A percentile compares a stretch with the other conserved stretches of the same genome.
phyloP scores from a whole-genome alignment of 2,329 filamentous ascomycete species.

The Aphanocladium album region DNA sequence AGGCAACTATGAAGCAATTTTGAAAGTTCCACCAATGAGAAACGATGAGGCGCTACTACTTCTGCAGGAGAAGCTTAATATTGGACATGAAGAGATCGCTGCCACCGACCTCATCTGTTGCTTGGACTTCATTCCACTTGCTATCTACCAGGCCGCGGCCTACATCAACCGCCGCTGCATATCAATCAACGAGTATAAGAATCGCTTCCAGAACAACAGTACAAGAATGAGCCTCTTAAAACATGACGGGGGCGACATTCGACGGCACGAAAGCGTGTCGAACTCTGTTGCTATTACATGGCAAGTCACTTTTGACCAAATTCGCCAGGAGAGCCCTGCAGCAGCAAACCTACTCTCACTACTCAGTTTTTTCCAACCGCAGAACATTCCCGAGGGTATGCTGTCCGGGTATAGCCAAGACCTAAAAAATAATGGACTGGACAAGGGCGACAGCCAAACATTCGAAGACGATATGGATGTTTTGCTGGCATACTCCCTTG shows the following conservation, averaged over 20 bases:
- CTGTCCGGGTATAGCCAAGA: constrained; percentile 4
- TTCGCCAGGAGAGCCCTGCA: constrained; percentile 25
- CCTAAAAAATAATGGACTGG: neutral
- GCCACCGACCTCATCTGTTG: neutral
- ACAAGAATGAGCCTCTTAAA: constrained; percentile 19
- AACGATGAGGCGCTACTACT: constrained; percentile 2
- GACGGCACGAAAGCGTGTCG: constrained; percentile 15
- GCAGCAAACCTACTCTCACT: constrained; percentile 40
- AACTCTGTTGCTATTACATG: constrained; percentile 25
- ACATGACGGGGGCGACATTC: constrained; percentile 11
- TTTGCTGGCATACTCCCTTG: constrained; percentile 18
- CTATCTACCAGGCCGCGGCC: constrained; percentile 23
- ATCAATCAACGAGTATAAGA: constrained; percentile 26
- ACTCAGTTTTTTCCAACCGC: constrained; percentile 42
- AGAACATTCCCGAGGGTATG: constrained; percentile 32
- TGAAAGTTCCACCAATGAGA: constrained; percentile 5
- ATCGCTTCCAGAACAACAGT: constrained; percentile 24
- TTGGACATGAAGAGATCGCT: neutral
- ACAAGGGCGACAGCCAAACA: neutral
- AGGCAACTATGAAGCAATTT: constrained; percentile 11
- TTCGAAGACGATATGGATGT: constrained; percentile 16
- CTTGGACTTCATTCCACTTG: constrained; percentile 24
- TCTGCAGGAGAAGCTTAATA: constrained; percentile 5
- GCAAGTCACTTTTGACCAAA: constrained; percentile 27
- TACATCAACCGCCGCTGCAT: constrained; percentile 22